Conservation (phyloP, 768 basidiomycete genomes). For the Phylloporus arenicola region DNA sequence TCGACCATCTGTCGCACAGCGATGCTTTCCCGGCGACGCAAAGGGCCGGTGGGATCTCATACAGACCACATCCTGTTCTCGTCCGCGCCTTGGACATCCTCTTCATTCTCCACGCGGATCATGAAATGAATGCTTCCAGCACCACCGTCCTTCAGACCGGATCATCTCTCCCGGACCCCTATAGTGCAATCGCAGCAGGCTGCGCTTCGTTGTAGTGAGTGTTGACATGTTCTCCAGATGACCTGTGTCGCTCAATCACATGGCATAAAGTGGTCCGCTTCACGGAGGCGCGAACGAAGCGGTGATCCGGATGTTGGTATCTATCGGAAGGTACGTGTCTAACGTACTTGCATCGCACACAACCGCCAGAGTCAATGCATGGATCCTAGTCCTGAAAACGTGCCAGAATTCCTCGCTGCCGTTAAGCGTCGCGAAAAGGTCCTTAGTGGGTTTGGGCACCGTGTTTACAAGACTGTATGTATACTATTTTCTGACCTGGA, state of each 20-base stretch:
- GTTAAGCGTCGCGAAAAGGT: conserved; percentile 88
- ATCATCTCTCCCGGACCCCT: conserved; percentile 87
- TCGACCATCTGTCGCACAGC: conserved; percentile 61
- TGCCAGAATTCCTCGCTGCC: conserved; percentile 77
- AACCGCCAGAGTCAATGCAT: not conserved
- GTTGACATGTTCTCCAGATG: not conserved
- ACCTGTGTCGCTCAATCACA: not conserved
- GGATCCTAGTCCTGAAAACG: conserved; percentile 63
- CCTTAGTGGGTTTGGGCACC: conserved; percentile 86
- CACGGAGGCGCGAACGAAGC: conserved; percentile 86
- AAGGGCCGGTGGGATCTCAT: conserved; percentile 50
- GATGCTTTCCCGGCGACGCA: conserved; percentile 20
- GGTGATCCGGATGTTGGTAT: conserved; percentile 88
- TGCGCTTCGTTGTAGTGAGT: conserved; percentile 85
- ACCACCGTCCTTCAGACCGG: conserved; percentile 86
- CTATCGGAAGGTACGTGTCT: conserved; percentile 69
- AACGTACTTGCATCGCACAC: not conserved
- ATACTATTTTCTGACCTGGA: not conserved
- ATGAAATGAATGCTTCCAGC: conserved; percentile 83
- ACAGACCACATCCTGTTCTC: conserved; percentile 77
- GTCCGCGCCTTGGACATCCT: conserved; percentile 84
- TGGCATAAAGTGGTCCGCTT: conserved; percentile 24
- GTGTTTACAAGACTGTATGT: conserved; percentile 70
- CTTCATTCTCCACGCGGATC: conserved; percentile 86
- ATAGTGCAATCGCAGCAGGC: conserved; percentile 82